phyloP scores from a whole-genome alignment of 176 grass and related monocot species.

The Oryza meyeriana region DNA sequence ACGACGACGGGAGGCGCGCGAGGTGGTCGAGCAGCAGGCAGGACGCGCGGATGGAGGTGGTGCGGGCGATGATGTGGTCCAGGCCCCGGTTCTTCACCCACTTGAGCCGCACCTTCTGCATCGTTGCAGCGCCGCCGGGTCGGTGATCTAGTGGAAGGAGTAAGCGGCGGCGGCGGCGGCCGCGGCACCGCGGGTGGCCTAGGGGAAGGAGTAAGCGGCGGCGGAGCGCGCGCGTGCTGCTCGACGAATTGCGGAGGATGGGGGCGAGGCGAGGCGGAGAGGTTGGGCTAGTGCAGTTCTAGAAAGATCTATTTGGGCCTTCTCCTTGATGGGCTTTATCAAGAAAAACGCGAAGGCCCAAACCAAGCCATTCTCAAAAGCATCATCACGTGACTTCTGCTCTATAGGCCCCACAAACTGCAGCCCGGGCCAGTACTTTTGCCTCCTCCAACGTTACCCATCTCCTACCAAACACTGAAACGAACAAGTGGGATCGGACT shows the following conservation, averaged over 20 bases:
- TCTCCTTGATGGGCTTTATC: neutral
- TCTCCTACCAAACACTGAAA: neutral
- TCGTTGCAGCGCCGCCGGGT: neutral
- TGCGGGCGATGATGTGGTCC: conserved; percentile 87
- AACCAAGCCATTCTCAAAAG: neutral
- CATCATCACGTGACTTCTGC: neutral
- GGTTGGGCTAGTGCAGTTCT: neutral
- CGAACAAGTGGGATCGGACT: neutral
- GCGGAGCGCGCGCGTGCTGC: neutral
- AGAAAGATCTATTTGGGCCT: neutral
- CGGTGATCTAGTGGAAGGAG: neutral
- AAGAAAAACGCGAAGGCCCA: neutral
- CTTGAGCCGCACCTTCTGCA: conserved; percentile 92
- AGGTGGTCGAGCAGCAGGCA: conserved; percentile 81
- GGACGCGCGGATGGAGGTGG: conserved; percentile 74
- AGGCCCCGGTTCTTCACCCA: conserved; percentile 95
- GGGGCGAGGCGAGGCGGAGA: neutral
- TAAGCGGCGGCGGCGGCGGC: conserved; percentile 8
- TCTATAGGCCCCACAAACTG: neutral
- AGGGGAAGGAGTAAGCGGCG: too few relatives aligned
- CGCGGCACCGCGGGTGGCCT: too few relatives aligned
- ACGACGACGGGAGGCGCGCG: conserved; percentile 38
- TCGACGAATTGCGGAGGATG: neutral
- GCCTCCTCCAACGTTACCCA: neutral
- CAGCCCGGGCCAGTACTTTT: neutral